A percentile compares a stretch with the other conserved stretches of the same genome.
These are phyloP conservation scores for Hibiscus tridactylites DNA, from an alignment of 345 rosid species.

Conservation along the genomic window DNA sequence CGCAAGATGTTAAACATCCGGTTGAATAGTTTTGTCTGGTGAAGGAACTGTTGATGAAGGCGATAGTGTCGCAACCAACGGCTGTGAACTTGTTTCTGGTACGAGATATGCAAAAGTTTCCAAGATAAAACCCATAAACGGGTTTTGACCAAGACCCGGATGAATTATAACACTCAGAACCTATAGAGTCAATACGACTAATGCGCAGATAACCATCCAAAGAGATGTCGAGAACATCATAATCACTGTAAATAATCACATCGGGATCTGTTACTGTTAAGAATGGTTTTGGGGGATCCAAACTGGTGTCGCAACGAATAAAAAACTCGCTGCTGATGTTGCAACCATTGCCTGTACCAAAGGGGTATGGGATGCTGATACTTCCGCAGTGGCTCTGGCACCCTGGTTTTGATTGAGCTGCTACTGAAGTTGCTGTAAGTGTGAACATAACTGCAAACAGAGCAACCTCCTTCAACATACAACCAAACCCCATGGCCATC, in stretches of 20 bases:
- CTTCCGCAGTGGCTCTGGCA: neutral
- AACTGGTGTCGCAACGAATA: neutral
- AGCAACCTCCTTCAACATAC: neutral
- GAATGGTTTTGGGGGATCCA: neutral
- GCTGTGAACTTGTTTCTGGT: constrained; percentile 6
- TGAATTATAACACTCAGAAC: neutral
- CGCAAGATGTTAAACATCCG: constrained; percentile 32
- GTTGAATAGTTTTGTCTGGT: neutral
- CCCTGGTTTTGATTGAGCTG: neutral
- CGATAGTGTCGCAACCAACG: neutral
- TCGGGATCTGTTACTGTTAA: neutral
- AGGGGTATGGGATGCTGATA: neutral
- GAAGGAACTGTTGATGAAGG: neutral
- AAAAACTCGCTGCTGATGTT: neutral
- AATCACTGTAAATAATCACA: no score
- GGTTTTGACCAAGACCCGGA: no score
- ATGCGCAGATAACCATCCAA: constrained; percentile 9
- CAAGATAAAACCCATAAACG: no score
- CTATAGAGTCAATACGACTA: fast-evolving
- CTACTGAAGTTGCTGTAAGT: neutral
- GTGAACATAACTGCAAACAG: neutral
- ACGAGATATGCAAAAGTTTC: neutral
- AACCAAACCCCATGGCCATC: neutral
- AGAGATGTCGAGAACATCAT: constrained; percentile 6
- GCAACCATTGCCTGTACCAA: neutral